Conservation (phyloP, 1,284 basidiomycete species). For the Mycena citricolor region DNA sequence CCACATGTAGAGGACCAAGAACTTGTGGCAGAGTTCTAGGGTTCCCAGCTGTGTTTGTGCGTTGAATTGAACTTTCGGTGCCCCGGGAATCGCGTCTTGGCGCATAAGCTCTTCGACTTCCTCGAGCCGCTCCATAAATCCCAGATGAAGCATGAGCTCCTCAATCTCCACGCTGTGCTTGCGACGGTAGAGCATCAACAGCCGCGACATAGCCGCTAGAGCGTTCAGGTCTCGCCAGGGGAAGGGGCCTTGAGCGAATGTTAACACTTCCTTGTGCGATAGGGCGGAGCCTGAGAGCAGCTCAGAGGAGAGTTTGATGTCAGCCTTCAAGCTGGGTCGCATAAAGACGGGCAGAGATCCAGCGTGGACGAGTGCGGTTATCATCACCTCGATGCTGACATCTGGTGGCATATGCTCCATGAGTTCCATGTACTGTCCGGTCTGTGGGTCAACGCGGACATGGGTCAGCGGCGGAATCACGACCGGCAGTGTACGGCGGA, state of each 20-base stretch:
- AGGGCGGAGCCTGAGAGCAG: conserved; percentile 45
- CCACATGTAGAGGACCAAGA: conserved; percentile 88
- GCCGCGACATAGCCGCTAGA: conserved; percentile 34
- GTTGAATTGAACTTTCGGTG: conserved; percentile 26
- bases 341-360: conserved; percentile 16
- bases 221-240: conserved; percentile 41
- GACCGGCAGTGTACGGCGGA: conserved; percentile 39
- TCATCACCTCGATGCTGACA: conserved; percentile 38
- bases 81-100: conserved; percentile 11
- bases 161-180: conserved; percentile 39
- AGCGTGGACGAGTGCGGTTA: conserved; percentile 49
- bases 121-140: conserved; percentile 45
- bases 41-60: conserved; percentile 26
- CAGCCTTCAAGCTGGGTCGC: not conserved
- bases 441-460: conserved; percentile 30
- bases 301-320: conserved; percentile 1
- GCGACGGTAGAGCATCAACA: conserved; percentile 37
- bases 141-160: conserved; percentile 32
- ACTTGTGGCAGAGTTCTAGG: conserved; percentile 82
- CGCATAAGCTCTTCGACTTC: conserved; percentile 40
- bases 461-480: conserved; percentile 29
- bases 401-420: conserved; percentile 40
- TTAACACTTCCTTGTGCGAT: conserved; percentile 54
- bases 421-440: no score
- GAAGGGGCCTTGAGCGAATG: conserved; percentile 48